Evolutionary conservation across 2,329 filamentous ascomycete genomes (phyloP).

Genomic region (Fusarium compactum): DNA sequence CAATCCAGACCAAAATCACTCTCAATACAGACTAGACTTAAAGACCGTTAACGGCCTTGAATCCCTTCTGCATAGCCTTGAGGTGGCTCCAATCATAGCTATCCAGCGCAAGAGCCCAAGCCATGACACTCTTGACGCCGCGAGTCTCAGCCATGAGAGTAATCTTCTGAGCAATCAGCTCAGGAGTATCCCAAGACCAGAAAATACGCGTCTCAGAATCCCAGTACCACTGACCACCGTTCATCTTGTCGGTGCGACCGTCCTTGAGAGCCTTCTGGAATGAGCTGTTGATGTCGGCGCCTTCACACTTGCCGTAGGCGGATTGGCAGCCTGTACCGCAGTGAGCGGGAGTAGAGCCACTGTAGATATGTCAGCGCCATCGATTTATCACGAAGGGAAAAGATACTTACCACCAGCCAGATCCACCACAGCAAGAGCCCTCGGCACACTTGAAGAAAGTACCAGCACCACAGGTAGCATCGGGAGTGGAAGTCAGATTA

Average conservation of each 20-base stretch:
- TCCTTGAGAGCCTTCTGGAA: conserved; percentile 58
- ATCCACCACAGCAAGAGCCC: conserved; percentile 35
- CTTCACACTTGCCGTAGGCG: conserved; percentile 36
- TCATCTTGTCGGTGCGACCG: conserved; percentile 58
- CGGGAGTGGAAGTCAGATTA: conserved; percentile 35
- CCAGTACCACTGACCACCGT: conserved; percentile 68
- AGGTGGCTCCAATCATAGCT: conserved; percentile 58
- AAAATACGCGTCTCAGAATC: conserved; percentile 59
- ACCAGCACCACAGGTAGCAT: conserved; percentile 39
- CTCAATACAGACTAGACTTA: neutral
- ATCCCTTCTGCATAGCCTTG: conserved; percentile 54
- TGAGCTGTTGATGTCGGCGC: conserved; percentile 31
- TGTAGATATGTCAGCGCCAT: conserved; percentile 8
- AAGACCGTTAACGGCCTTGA: conserved; percentile 10
- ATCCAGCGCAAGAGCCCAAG: conserved; percentile 66
- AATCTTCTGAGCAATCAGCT: conserved; percentile 62
- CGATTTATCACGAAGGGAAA: no score
- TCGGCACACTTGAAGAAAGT: conserved; percentile 33
- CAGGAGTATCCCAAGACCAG: conserved; percentile 68
- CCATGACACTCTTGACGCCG: conserved; percentile 63
- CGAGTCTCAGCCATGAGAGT: conserved; percentile 55
- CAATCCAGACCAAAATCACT: neutral
- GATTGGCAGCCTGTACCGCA: conserved; percentile 41
- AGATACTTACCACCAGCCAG: conserved; percentile 40
- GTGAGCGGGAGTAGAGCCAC: conserved; percentile 37